A percentile compares a stretch with the other conserved stretches of the same genome.
phyloP scores from a whole-genome alignment of 2,329 filamentous ascomycete species.

The Fusarium sarcochroum region DNA sequence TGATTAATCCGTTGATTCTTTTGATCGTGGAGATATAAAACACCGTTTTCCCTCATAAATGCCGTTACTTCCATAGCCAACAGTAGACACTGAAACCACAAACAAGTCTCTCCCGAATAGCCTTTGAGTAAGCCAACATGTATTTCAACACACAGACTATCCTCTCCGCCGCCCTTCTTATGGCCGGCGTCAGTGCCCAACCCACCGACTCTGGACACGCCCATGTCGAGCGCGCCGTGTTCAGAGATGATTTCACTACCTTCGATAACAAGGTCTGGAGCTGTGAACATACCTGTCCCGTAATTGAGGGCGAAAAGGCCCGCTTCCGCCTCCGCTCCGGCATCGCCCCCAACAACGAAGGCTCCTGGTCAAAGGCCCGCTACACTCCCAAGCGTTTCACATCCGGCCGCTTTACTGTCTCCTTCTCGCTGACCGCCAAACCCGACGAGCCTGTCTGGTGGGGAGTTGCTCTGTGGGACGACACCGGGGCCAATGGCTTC shows the following conservation, averaged over 20 bases:
- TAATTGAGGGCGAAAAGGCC: constrained; percentile 34
- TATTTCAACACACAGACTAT: not conserved
- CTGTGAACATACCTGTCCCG: constrained; percentile 36
- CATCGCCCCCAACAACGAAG: constrained; percentile 17
- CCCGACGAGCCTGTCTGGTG: constrained; percentile 34
- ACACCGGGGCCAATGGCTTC: constrained; percentile 9
- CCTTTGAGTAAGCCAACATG: not conserved
- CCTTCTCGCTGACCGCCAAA: constrained; percentile 27
- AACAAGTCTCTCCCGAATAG: not conserved
- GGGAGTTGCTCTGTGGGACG: constrained; percentile 37
- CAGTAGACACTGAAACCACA: not conserved
- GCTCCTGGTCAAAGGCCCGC: constrained; percentile 35
- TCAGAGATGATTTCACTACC: constrained; percentile 31
- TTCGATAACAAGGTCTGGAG: constrained; percentile 26
- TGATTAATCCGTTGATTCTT: not conserved
- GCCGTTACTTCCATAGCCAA: not conserved
- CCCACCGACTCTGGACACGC: not conserved
- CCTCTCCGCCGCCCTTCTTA: constrained; percentile 4
- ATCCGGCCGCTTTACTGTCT: constrained; percentile 30
- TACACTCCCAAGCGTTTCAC: constrained; percentile 36
- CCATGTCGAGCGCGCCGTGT: not conserved
- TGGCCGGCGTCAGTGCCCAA: constrained; percentile 6
- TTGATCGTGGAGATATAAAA: not conserved
- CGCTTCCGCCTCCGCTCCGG: constrained; percentile 25
- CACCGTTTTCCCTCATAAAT: not conserved